Percentiles rank a stretch among this genome's conserved stretches.
Evolutionary conservation across 176 grass and related monocot species (phyloP).

Genomic region (Rhipidocladum racemiflorum): DNA sequence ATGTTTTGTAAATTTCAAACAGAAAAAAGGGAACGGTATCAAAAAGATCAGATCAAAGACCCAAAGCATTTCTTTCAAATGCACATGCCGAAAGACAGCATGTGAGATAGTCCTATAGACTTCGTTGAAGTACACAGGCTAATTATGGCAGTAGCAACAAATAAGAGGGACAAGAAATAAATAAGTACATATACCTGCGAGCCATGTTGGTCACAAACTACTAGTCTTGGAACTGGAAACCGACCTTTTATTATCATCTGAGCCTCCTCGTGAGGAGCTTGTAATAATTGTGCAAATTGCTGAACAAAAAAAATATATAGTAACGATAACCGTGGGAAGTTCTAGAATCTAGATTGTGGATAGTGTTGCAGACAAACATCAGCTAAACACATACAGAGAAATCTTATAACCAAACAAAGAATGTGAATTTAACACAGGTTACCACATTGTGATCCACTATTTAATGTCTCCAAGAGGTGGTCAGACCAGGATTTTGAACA

Average conservation of each 20-base stretch:
- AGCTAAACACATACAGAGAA: background rate
- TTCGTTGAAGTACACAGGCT: background rate
- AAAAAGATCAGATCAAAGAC: background rate
- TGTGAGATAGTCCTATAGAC: background rate
- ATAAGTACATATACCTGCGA: constrained; percentile 64
- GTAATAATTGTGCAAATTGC: constrained; percentile 88
- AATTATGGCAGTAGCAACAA: constrained; percentile 21
- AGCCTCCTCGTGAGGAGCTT: constrained; percentile 86
- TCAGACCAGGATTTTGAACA: background rate
- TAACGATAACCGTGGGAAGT: constrained; percentile 6
- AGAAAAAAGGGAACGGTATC: background rate
- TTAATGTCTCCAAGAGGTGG: background rate
- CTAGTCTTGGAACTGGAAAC: constrained; percentile 93
- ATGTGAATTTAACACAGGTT: background rate
- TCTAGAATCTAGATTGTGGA: background rate
- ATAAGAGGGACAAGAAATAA: constrained; percentile 9
- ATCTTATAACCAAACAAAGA: background rate
- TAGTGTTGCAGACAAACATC: background rate
- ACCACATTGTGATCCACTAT: background rate
- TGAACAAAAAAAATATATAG: constrained; percentile 25
- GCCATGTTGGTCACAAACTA: constrained; percentile 96
- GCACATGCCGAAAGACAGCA: background rate
- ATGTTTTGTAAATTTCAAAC: too few relatives aligned
- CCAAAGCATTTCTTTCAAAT: background rate
- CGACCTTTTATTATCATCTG: constrained; percentile 74